A percentile compares a stretch with the other conserved stretches of the same genome.
These are phyloP conservation scores for Rhizoctonia solani DNA, from an alignment of 1,284 basidiomycete species.

Conservation along the genomic window DNA sequence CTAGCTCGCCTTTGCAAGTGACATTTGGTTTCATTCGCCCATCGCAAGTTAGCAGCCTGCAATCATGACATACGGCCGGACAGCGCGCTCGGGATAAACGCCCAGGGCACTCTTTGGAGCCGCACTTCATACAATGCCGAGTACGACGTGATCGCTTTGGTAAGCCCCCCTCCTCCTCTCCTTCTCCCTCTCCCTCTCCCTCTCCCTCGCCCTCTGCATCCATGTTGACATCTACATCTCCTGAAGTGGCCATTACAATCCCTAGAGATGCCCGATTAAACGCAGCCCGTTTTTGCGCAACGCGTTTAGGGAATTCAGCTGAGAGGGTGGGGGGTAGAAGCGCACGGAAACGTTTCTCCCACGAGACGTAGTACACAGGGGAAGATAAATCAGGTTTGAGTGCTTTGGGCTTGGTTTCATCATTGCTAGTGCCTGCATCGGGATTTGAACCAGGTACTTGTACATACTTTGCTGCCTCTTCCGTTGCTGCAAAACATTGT, in stretches of 20 bases:
- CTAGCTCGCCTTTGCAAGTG: conserved; percentile 20
- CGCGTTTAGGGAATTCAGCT: conserved; percentile 16
- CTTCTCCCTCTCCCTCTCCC: not conserved
- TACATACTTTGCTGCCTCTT: conserved; percentile 30
- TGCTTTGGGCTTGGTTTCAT: not conserved
- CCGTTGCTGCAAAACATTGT: conserved; percentile 27
- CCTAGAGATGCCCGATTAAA: not conserved
- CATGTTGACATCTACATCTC: not conserved
- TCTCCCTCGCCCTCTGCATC: not conserved
- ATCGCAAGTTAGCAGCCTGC: not conserved
- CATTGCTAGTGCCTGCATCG: not conserved
- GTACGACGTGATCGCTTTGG: not conserved
- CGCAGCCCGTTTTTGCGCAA: conserved; percentile 3
- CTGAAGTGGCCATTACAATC: not conserved
- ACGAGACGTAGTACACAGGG: conserved; percentile 23
- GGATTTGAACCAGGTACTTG: conserved; percentile 9
- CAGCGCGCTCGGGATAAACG: conserved; percentile 14
- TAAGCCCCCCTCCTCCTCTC: not conserved
- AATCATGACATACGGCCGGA: conserved; percentile 21
- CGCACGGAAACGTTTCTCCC: conserved; percentile 29
- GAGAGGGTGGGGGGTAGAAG: conserved; percentile 12
- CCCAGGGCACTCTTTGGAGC: conserved; percentile 12
- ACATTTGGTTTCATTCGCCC: conserved; percentile 22
- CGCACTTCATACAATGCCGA: conserved; percentile 33
- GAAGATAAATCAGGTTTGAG: conserved; percentile 13